Evolutionary conservation across 495 filamentous ascomycete genomes (phyloP), one percentile per base, ranked within the genome.

Genomic region (Hypoxylon crocopeplum): DNA sequence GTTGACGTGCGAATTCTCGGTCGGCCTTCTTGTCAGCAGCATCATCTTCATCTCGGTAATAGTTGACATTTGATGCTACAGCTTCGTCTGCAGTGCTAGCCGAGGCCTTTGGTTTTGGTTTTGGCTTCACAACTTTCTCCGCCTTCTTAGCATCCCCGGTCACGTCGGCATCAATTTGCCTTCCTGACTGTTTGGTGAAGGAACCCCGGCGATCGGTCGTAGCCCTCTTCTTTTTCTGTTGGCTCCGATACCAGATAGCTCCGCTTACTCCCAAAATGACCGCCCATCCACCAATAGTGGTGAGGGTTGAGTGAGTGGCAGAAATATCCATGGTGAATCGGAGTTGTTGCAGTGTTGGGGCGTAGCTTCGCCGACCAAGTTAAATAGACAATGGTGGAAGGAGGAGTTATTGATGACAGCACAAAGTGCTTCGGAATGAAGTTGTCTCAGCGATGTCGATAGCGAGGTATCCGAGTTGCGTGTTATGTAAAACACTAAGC

Each of bases 1-100:
- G 72, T 65, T 89, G 87, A 48, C 84, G 83, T 11, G 89, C 89
- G 72, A 93, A 89, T 60, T 90, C 89, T 51, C 81, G 79, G 66
- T 87, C 85, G 62, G 88, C 83, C 38, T 87, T 77, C 41, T 84
- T 84, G 57, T 82, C 79, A 30, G 68, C 55, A 27, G 56, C 48
- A 16, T 68, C 68, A 12, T 54, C 49, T 6, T 66, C 58, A 19
- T 69, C 69, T 22, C 59, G 59, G 39, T 69, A 62, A 10, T 60
- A 69, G 11, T 63, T 45, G 30, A 60, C 32, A 20, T 8, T 51
- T 17, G 64, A 12, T 30, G 47, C 34, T 16, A 40, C 22, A 20
- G 58, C 17, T 33, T 66, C 65, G 37, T 33, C 62, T 16, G 54
- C 37, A 20, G 62, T 39, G n/a, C 36, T 42, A 8, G 56, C 41